Base-by-base conservation (phyloP, 441 rosid genomes). In the Adansonia madagascariensis region DNA sequence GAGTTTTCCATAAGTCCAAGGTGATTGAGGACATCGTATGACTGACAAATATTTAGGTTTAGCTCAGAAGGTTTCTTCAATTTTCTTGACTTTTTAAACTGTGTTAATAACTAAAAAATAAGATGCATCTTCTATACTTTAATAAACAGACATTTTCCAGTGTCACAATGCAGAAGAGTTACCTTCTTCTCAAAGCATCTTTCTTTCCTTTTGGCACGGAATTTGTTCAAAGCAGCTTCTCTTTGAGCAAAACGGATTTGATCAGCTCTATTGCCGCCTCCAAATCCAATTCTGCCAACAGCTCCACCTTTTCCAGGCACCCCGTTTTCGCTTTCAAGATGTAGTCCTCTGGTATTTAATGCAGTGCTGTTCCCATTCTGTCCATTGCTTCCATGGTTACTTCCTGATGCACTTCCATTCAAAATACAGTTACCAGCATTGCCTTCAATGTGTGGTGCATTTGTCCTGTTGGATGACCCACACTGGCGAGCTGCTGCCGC, bases 181-280 rank as follows among this genome's bases (percentile, higher is more conserved):
- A 87, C 94, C 91, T 86, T 87, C 84, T 87, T 90, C 75, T 86
- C 88, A 60, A 86, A 89, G 86, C 92, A 90, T 79, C 94, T 80
- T 63, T 90, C 84, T 79, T 89, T 90, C 52, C 92, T 85, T 82
- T 90, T 89, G 82, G 81, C 85, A 56, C 90, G 89, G 81, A 89
- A 90, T 80, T 90, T 89, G 73, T 63, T 74, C 68, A 90, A 76
- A 41, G 91, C 92, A 24, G 91, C 92, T 78, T 88, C 94, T 81
- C 91, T 86, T 56, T 67, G 86, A 46, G 80, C 68, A 60, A 72
- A 75, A 70, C 75, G 78, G 57, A 77, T 81, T 73, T 65, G 77
- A 75, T 78, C 75, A 50, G 57, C 70, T 46, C 75, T 79, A 67
- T 49, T 79, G 17, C 77, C 50, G 74, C 79, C 68, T 47, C 55